Conservation (phyloP, 2,329 filamentous ascomycete genomes). For the Alternaria alternata region DNA sequence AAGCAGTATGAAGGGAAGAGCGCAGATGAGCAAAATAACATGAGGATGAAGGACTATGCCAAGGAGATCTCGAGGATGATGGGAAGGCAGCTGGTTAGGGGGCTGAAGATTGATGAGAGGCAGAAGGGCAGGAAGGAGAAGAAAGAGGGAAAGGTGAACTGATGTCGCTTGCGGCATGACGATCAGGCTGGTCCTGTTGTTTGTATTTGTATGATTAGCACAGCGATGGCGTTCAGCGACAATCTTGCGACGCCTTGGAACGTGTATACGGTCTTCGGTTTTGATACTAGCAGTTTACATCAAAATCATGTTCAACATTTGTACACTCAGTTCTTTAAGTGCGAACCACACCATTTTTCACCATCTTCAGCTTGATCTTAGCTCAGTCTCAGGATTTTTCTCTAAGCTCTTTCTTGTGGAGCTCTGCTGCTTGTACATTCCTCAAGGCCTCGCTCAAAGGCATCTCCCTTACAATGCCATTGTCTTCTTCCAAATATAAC, state of each 20-base stretch:
- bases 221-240: slow-evolving; percentile 8
- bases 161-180: not conserved
- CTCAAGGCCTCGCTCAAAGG: not conserved
- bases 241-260: not conserved
- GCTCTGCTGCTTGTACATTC: not conserved
- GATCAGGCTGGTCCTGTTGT: not conserved
- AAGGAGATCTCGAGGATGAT: slow-evolving; percentile 40
- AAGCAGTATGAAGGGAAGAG: slow-evolving; percentile 35
- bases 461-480: not conserved
- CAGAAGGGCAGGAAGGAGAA: slow-evolving; percentile 9
- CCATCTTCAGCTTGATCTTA: not conserved
- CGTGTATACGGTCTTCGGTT: not conserved
- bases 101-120: slow-evolving; percentile 27
- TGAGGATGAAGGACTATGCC: slow-evolving; percentile 37
- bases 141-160: not conserved
- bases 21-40: slow-evolving; percentile 30
- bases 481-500: not conserved
- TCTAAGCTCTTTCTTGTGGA: not conserved
- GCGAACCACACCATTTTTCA: not conserved
- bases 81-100: slow-evolving; percentile 34
- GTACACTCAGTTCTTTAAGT: not conserved
- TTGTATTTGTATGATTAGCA: slow-evolving; percentile 10
- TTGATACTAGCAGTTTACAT: not conserved
- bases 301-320: not conserved
- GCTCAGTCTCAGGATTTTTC: fast-evolving